phyloP scores from a whole-genome alignment of 1,284 basidiomycete species.

The Ustilago shanxiensis region DNA sequence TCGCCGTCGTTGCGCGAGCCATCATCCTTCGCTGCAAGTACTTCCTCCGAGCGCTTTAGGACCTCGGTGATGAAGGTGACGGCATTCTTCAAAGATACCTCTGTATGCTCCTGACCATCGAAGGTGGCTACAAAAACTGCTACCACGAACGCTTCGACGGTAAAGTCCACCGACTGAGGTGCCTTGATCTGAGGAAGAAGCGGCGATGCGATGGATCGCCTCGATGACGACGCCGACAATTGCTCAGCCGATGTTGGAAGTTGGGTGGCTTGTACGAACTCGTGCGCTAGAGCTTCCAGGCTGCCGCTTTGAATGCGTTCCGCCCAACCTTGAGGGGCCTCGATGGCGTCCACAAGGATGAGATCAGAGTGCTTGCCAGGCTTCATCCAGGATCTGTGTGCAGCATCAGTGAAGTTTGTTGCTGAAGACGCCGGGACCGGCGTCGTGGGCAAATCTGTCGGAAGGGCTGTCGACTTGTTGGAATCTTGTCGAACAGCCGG shows the following conservation, averaged over 20 bases:
- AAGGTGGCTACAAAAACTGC: slow-evolving; percentile 20
- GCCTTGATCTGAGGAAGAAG: slow-evolving; percentile 1
- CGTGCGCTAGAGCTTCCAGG: slow-evolving; percentile 61
- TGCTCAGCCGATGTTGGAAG: slow-evolving; percentile 16
- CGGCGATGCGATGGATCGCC: slow-evolving; percentile 23
- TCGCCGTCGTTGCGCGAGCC: neutral
- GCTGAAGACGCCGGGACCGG: slow-evolving; percentile 2
- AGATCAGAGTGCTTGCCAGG: slow-evolving; percentile 57
- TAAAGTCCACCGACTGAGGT: neutral
- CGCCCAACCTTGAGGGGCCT: slow-evolving; percentile 52
- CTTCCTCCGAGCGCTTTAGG: slow-evolving; percentile 14
- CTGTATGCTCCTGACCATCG: neutral
- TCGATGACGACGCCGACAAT: neutral
- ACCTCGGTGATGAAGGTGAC: slow-evolving; percentile 23
- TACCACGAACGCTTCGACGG: slow-evolving; percentile 24
- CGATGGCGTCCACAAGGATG: slow-evolving; percentile 32
- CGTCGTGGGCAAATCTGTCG: slow-evolving; percentile 10
- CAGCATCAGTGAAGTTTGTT: neutral
- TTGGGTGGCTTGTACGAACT: slow-evolving; percentile 65
- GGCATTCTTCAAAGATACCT: slow-evolving; percentile 1
- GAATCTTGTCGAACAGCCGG: slow-evolving; percentile 27
- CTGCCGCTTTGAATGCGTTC: slow-evolving; percentile 59
- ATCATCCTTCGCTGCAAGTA: neutral
- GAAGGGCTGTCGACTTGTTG: slow-evolving; percentile 8
- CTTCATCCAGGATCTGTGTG: slow-evolving; percentile 46